These are phyloP conservation scores for Astragalus glycyphyllos DNA, from an alignment of 306 rosid genomes.

Conservation along the genomic window DNA sequence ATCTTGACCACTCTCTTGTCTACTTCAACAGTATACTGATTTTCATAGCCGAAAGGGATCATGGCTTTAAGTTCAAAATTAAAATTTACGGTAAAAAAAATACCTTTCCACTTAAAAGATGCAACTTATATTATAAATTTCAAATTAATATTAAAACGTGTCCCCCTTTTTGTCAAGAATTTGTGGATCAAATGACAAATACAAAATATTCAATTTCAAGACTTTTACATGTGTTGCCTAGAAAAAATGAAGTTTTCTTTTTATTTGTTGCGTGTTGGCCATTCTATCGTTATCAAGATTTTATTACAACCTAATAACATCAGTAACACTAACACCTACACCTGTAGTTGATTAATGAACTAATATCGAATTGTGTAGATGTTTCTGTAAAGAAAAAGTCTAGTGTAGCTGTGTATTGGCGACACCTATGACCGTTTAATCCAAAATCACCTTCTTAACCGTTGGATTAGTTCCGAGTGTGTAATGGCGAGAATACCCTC, in stretches of 20 bases:
- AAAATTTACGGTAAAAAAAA: neutral
- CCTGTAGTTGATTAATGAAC: neutral
- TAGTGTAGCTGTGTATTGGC: too few relatives aligned
- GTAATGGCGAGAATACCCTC: constrained; percentile 39
- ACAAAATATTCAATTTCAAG: neutral
- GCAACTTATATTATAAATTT: neutral
- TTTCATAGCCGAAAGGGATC: neutral
- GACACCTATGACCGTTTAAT: neutral
- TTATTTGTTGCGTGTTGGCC: neutral
- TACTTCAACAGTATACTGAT: neutral
- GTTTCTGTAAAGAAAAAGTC: neutral
- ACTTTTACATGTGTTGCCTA: neutral
- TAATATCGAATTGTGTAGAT: neutral
- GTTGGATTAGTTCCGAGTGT: neutral
- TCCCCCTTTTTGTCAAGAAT: neutral
- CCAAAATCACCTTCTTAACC: neutral
- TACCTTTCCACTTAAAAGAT: neutral
- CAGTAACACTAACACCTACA: neutral
- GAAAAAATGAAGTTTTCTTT: too few relatives aligned
- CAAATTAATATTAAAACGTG: neutral
- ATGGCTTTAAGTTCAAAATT: neutral
- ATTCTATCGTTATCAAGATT: constrained; percentile 12
- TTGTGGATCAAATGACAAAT: neutral
- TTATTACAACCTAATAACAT: neutral
- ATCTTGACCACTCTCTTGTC: neutral